Conservation (phyloP, 1,284 basidiomycete genomes). For the Ustilago vetiveriae region DNA sequence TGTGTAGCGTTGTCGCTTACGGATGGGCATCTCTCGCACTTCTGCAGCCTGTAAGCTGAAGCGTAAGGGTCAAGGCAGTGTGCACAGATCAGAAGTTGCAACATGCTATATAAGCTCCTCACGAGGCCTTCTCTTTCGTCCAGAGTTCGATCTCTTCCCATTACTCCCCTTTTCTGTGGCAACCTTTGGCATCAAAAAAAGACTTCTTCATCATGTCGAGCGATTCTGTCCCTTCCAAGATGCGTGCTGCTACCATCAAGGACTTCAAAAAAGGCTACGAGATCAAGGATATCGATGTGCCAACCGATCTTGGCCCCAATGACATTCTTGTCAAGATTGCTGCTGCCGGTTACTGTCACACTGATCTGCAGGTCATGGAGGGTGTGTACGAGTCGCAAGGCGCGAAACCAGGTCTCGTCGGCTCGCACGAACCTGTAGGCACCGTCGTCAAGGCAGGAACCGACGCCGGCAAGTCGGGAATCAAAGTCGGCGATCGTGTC, state of each 20-base stretch:
- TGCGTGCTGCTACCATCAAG: constrained; percentile 56
- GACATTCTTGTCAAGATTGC: constrained; percentile 48
- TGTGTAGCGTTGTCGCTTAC: too few relatives aligned
- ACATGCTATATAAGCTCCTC: too few relatives aligned
- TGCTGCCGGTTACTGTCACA: constrained; percentile 59
- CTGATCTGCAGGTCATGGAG: constrained; percentile 57
- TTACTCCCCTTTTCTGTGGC: not conserved
- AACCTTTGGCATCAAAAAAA: not conserved
- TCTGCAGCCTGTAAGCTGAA: too few relatives aligned
- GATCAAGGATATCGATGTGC: constrained; percentile 51
- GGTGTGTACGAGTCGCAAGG: constrained; percentile 54
- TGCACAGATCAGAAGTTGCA: too few relatives aligned
- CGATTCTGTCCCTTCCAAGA: constrained; percentile 46
- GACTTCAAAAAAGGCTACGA: constrained; percentile 56
- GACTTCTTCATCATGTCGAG: constrained; percentile 34
- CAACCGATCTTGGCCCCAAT: constrained; percentile 37
- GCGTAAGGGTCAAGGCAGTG: too few relatives aligned
- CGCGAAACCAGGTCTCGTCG: constrained; percentile 54
- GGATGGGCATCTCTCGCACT: too few relatives aligned
- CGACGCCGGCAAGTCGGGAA: constrained; percentile 22
- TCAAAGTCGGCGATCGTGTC: constrained; percentile 62
- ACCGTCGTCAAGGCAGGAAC: constrained; percentile 51
- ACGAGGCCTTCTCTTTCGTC: too few relatives aligned
- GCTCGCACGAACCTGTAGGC: constrained; percentile 59
- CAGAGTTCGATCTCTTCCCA: too few relatives aligned